Conservation (phyloP, 225 moss, liverwort and hornwort species). For the Straminergon stramineum region DNA sequence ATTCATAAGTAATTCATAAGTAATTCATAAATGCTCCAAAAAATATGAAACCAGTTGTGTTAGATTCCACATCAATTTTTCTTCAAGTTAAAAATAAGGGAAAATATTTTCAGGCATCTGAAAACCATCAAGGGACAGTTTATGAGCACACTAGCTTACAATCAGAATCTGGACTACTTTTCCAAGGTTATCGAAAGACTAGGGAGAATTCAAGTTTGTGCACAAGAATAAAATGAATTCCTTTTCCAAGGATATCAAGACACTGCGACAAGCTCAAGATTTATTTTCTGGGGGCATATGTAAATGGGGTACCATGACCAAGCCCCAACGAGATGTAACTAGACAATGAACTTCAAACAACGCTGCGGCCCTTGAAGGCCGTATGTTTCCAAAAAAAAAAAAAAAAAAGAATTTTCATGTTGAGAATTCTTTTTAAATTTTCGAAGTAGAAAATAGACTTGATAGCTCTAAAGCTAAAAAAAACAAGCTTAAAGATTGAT, state of each 20-base stretch:
- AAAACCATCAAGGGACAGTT: no score
- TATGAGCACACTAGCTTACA: no score
- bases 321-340: not conserved
- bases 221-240: not conserved
- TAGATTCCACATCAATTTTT: no score
- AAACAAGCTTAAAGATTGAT: not conserved
- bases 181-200: not conserved
- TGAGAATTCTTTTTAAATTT: not conserved
- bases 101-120: no score
- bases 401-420: not conserved
- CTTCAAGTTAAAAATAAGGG: no score
- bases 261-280: not conserved
- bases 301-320: not conserved
- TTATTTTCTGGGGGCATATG: not conserved
- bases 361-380: no score
- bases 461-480: not conserved
- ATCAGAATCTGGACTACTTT: not conserved
- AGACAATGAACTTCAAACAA: not conserved
- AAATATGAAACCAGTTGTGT: no score
- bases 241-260: not conserved
- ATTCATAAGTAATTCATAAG: no score
- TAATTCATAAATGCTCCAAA: no score
- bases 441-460: not conserved
- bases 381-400: no score
- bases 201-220: not conserved